These are phyloP conservation scores for Pseudevernia furfuracea DNA, from an alignment of 495 filamentous ascomycete genomes.

Conservation along the genomic window DNA sequence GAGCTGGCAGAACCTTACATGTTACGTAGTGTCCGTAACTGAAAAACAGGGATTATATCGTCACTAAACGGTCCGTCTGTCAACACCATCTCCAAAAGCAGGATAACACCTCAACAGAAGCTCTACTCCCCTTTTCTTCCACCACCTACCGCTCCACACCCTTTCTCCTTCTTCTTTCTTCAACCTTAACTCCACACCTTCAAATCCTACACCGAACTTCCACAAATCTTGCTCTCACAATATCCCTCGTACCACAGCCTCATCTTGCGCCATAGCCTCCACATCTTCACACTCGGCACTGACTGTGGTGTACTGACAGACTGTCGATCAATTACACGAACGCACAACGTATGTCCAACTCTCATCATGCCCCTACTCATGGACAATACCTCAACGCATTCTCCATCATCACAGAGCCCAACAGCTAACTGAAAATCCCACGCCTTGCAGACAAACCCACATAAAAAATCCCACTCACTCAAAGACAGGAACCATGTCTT, in stretches of 20 bases:
- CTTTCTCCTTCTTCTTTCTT: background rate
- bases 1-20: background rate
- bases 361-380: background rate
- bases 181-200: background rate
- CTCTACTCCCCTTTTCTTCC: background rate
- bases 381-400: background rate
- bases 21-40: background rate
- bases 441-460: background rate
- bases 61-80: background rate
- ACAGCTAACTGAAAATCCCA: background rate
- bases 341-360: background rate
- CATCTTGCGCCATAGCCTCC: background rate
- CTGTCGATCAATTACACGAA: background rate
- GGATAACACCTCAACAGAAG: slow-evolving; percentile 8
- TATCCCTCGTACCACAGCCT: background rate
- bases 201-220: background rate
- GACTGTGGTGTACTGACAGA: background rate
- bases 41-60: background rate
- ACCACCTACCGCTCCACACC: background rate
- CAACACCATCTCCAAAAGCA: background rate
- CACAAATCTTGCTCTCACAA: background rate
- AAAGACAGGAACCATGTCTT: slow-evolving; percentile 13
- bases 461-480: background rate
- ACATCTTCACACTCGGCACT: background rate
- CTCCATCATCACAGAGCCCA: background rate